A percentile compares a stretch with the other conserved stretches of the same genome.
Evolutionary conservation across 176 grass and related monocot genomes (phyloP).

Genomic region (Musa beccarii): DNA sequence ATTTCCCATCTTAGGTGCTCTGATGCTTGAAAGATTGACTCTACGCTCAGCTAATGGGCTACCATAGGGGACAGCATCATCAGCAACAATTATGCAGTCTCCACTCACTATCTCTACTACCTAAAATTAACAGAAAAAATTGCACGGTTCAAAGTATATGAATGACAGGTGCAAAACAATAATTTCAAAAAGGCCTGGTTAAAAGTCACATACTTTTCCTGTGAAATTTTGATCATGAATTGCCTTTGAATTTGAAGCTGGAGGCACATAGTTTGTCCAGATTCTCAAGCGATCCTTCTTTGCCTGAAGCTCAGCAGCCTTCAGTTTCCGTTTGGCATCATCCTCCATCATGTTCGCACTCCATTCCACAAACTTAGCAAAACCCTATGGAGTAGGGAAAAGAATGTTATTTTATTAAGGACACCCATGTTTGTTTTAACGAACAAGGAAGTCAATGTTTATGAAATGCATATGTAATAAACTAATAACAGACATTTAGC

Average conservation of each 20-base stretch:
- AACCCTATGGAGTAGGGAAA: constrained; percentile 44
- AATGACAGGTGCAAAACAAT: constrained; percentile 6
- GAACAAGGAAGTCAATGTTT: neutral
- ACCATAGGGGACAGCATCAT: constrained; percentile 63
- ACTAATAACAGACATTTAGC: no score
- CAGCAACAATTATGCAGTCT: constrained; percentile 86
- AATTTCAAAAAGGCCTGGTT: neutral
- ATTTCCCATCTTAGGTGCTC: constrained; percentile 79
- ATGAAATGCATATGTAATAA: neutral
- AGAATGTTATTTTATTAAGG: constrained; percentile 8
- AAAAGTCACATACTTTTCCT: constrained; percentile 50
- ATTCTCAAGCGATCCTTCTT: constrained; percentile 87
- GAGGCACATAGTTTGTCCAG: constrained; percentile 77
- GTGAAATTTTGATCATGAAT: constrained; percentile 92
- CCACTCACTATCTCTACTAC: constrained; percentile 96
- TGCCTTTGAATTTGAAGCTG: constrained; percentile 73
- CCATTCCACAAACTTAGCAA: constrained; percentile 98
- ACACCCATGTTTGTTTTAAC: neutral
- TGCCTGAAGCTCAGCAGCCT: constrained; percentile 79
- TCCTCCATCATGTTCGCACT: constrained; percentile 96
- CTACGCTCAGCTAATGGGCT: constrained; percentile 76
- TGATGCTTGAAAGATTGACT: constrained; percentile 88
- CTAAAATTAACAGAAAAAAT: constrained; percentile 31
- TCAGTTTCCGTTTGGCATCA: constrained; percentile 79
- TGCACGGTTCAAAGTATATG: constrained; percentile 1